Base-by-base conservation (phyloP, 768 basidiomycete genomes). In the Xerocomellus dryophilus region DNA sequence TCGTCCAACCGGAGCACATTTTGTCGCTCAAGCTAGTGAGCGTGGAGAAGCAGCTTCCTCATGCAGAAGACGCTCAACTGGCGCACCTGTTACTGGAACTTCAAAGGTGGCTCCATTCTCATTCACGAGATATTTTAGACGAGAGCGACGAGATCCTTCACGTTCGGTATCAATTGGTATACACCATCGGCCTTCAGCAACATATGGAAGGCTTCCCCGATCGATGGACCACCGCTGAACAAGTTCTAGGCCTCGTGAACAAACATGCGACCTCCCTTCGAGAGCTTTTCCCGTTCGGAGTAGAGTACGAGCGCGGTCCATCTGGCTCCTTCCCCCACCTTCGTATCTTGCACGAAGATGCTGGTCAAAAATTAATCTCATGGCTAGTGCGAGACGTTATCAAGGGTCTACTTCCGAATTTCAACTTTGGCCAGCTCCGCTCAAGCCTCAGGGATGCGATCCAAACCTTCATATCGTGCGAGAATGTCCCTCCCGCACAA, bases 1-100 rank as follows among this genome's bases (percentile, higher is more conserved):
- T 83, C 1, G 54, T 69, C 12, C 82, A 83, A 43, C 82, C 81
- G 0, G 81, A 83, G 43, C 79, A 83, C 27, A 66, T 81, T 14
- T 69, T 83, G 3, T 83, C 81, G 0, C 77, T 78, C 53, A 72
- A 74, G 57, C 68, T 83, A n/a, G 74, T 78, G 71, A 72, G 69
- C 4, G 64, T 81, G 21, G 75, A 83, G 51, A 66, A 59, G 31
- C 63, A 67, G 27, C 50, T 72, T 8, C 27, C 34, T 12, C 42
- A 10, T 11, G n/a, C 7, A 9, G 9, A 12, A 8, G 38, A 46
- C 9, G 5, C 0, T 5, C 15, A 50, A 6, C 54, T 59, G 11
- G 58, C 64, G 7, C 14, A 40, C 7, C 20, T 38, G 5, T 54
- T 78, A 7, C 48, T 76, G 36, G 43, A 62, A 8, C 49, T 66